These are phyloP conservation scores for Alternaria arbusti DNA, from an alignment of 2,329 filamentous ascomycete genomes.

Conservation along the genomic window DNA sequence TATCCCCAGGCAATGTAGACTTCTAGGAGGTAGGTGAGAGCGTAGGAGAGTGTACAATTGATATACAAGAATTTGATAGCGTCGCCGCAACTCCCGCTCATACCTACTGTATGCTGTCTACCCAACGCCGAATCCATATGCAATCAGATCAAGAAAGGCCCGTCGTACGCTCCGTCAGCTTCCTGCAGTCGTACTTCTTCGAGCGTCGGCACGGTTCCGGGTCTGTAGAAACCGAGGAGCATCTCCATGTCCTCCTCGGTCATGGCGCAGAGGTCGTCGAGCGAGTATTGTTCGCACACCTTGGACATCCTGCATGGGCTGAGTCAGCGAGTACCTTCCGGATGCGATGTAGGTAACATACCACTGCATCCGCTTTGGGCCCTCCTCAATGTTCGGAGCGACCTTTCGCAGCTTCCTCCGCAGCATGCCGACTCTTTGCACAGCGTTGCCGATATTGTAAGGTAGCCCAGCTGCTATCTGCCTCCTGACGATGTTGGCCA, in stretches of 20 bases:
- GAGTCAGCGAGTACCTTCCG: slow-evolving; percentile 32
- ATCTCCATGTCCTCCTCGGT: slow-evolving; percentile 81
- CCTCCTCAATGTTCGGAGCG: slow-evolving; percentile 74
- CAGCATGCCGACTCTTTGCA: slow-evolving; percentile 81
- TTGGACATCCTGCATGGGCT: slow-evolving; percentile 76
- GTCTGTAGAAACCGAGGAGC: slow-evolving; percentile 76
- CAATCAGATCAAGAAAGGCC: slow-evolving; percentile 51
- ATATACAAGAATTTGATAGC: slow-evolving; percentile 17
- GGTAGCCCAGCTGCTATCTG: slow-evolving; percentile 81
- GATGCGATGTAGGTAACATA: slow-evolving; percentile 41
- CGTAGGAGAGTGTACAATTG: slow-evolving; percentile 19
- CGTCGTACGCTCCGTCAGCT: slow-evolving; percentile 53
- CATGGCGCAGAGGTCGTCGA: slow-evolving; percentile 84
- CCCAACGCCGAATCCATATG: slow-evolving; percentile 15
- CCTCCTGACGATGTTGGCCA: slow-evolving; percentile 84
- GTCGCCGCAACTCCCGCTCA: slow-evolving; percentile 19
- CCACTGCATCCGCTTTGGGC: slow-evolving; percentile 91
- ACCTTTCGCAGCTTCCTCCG: slow-evolving; percentile 78
- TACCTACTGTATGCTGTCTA: slow-evolving; percentile 11
- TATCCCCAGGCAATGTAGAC: background rate
- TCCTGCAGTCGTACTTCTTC: slow-evolving; percentile 51
- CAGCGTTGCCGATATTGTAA: slow-evolving; percentile 80
- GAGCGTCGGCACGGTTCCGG: slow-evolving; percentile 53
- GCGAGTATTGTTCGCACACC: slow-evolving; percentile 84
- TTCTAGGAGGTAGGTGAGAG: background rate